Evolutionary conservation across 2,329 filamentous ascomycete species (phyloP), one percentile per base, ranked within the genome.

Genomic region (Hirsutella minnesotensis): DNA sequence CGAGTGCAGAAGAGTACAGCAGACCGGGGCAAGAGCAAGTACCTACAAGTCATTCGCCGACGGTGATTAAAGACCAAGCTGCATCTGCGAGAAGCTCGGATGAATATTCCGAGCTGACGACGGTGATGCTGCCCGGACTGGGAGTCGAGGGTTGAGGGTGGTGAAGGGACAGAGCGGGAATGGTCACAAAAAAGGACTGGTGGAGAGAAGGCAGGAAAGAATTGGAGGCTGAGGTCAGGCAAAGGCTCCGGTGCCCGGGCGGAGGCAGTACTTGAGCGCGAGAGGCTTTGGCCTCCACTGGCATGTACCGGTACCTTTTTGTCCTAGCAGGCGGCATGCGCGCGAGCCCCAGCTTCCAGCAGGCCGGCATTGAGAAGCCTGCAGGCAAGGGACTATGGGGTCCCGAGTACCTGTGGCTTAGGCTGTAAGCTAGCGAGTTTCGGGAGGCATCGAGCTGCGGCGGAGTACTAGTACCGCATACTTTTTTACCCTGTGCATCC

Each of bases 1-100:
- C 51, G 55, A 53, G 55, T 53, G 53, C 49, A 52, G 55, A 49
- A 50, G 53, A 46, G 52, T 49, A 55, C 49, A 51, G 46, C 33
- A 40, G 37, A 41, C 41, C 51, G 49, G 51, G 51, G 53, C 44
- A 49, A 55, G 51, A 47, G 41, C 46, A 39, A 52, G 49, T 47
- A 73, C 69, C 68, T 64, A 73, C 69, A 65, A 68, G 62, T 69
- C 67, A 72, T 70, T 59, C 66, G 69, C 59, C 53, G 59, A 64
- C 56, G 57, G 57, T 57, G 54, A 52, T 55, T 59, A 64, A 59
- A 59, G 58, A 63, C 56, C 56, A 53, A 46, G 44, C 41, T 45
- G 47, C 51, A 55, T 55, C 42, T 50, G 49, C 47, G 52, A 45
- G 43, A 21, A 44, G 48, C 46, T 49, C 44, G 47, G 47, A 51